Conservation (phyloP, 805 yeast genomes). For the Candida ascalaphidarum region DNA sequence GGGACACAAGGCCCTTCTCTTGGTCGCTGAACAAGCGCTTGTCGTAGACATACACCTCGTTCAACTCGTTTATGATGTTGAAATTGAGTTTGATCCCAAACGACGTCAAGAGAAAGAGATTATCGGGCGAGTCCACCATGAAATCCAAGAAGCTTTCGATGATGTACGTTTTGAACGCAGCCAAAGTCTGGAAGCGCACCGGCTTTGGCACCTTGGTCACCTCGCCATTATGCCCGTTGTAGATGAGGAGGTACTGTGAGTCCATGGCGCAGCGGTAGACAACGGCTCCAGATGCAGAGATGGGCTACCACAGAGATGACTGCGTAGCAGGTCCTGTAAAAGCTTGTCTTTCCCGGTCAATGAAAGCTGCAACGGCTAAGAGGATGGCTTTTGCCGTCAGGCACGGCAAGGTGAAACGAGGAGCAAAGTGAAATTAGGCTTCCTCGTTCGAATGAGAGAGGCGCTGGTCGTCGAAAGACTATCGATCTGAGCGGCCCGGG, state of each 20-base stretch:
- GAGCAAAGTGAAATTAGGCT: too few species aligned
- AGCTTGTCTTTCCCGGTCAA: too few species aligned
- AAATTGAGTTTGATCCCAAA: conserved; percentile 56
- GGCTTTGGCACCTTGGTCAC: conserved; percentile 29
- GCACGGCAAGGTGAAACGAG: too few species aligned
- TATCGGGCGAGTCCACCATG: conserved; percentile 14
- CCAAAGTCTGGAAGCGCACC: conserved; percentile 26
- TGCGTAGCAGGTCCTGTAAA: too few species aligned
- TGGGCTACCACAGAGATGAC: too few species aligned
- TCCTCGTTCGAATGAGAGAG: too few species aligned
- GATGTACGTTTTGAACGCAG: conserved; percentile 21
- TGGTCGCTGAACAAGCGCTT: conserved; percentile 42
- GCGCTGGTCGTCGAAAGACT: too few species aligned
- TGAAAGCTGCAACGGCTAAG: too few species aligned
- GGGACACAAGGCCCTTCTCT: conserved; percentile 4
- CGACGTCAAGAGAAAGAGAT: conserved; percentile 50
- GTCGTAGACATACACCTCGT: conserved; percentile 56
- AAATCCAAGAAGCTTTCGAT: conserved; percentile 16
- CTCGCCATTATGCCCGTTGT: conserved; percentile 32
- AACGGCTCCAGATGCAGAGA: too few species aligned
- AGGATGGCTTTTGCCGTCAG: too few species aligned
- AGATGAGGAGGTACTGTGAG: conserved; percentile 17
- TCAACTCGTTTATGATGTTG: conserved; percentile 41
- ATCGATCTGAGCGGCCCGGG: too few species aligned
- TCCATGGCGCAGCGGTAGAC: too few species aligned